phyloP scores from a whole-genome alignment of 306 rosid species.

The Dryas alaskensis region DNA sequence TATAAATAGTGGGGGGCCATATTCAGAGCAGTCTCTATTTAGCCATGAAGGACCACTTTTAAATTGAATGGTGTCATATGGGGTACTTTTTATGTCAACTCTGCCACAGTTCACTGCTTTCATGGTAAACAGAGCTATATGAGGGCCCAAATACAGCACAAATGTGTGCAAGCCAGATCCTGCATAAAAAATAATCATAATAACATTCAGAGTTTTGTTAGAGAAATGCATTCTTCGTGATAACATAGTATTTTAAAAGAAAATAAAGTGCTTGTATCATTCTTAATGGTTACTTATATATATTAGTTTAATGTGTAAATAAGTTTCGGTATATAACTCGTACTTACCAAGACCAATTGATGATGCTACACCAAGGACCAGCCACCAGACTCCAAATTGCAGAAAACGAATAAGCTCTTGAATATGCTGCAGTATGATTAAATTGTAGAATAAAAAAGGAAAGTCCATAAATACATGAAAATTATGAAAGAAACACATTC shows the following conservation, averaged over 20 bases:
- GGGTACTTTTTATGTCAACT: constrained; percentile 52
- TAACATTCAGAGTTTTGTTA: not conserved
- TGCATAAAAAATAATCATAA: not conserved
- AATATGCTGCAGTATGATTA: not conserved
- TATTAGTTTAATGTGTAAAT: not conserved
- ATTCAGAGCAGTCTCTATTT: constrained; percentile 54
- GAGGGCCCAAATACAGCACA: constrained; percentile 25
- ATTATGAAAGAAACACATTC: not conserved
- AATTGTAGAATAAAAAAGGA: not conserved
- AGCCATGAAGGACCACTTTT: constrained; percentile 66
- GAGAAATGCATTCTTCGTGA: not conserved
- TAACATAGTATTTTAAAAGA: not conserved
- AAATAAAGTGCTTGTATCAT: not conserved
- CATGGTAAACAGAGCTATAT: constrained; percentile 23
- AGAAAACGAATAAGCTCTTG: constrained; percentile 13
- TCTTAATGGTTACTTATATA: not conserved
- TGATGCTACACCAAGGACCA: constrained; percentile 21
- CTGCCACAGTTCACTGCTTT: constrained; percentile 20
- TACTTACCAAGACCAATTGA: constrained; percentile 23
- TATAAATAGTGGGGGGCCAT: constrained; percentile 51
- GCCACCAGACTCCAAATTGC: constrained; percentile 20
- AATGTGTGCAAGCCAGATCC: constrained; percentile 27
- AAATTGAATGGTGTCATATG: constrained; percentile 62
- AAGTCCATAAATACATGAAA: not conserved
- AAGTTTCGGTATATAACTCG: not conserved